phyloP scores from a whole-genome alignment of 768 basidiomycete genomes.

The Tylopilus balloui region DNA sequence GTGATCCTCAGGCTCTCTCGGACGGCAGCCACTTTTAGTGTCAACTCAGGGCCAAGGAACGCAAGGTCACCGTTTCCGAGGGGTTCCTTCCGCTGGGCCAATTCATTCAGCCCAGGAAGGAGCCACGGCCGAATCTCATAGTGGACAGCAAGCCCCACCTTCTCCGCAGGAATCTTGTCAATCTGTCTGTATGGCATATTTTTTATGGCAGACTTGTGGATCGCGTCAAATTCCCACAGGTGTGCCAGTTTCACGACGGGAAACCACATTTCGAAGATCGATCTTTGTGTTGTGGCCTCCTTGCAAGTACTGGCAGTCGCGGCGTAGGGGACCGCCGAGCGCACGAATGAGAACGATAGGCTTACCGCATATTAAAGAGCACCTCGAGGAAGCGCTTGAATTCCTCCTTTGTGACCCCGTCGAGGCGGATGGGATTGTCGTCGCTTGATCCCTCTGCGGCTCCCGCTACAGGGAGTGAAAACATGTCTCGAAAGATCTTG shows the following conservation, averaged over 20 bases:
- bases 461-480: slow-evolving; percentile 15
- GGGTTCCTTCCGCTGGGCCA: slow-evolving; percentile 17
- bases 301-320: background rate
- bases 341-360: background rate
- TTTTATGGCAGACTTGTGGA: slow-evolving; percentile 30
- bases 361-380: slow-evolving; percentile 20
- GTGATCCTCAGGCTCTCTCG: slow-evolving; percentile 13
- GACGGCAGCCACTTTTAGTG: slow-evolving; percentile 20
- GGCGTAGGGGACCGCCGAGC: background rate
- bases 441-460: slow-evolving; percentile 20
- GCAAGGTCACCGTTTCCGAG: slow-evolving; percentile 13
- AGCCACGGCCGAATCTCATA: slow-evolving; percentile 35
- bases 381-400: slow-evolving; percentile 26
- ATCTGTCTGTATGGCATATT: slow-evolving; percentile 20
- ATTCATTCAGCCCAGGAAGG: slow-evolving; percentile 24
- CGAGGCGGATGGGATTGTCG: slow-evolving; percentile 21
- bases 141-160: slow-evolving; percentile 29
- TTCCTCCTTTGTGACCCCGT: slow-evolving; percentile 21
- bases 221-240: slow-evolving; percentile 34
- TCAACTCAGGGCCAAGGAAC: slow-evolving; percentile 14
- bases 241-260: slow-evolving; percentile 37
- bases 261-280: slow-evolving; percentile 32
- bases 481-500: slow-evolving; percentile 26
- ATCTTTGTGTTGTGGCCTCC: background rate
- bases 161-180: slow-evolving; percentile 17